These are phyloP conservation scores for Alternaria triticimaculans DNA, from an alignment of 2,329 filamentous ascomycete species.

Conservation along the genomic window DNA sequence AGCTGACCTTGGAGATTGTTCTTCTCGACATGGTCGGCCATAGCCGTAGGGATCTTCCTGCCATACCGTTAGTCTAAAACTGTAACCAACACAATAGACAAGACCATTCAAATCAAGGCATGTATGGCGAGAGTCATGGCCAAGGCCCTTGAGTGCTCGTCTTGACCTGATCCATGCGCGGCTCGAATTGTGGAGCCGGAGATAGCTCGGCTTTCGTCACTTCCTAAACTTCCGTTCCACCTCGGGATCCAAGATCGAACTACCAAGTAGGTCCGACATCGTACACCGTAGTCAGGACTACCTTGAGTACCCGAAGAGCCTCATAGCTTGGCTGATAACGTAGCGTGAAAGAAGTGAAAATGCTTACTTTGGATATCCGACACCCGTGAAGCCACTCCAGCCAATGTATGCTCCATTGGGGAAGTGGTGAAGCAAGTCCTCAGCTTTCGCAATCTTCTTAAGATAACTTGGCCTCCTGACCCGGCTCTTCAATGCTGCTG, in stretches of 20 bases:
- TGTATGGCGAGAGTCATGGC: conserved; percentile 8
- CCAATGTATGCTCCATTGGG: conserved; percentile 86
- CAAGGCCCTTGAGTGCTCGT: background rate
- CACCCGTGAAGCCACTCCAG: conserved; percentile 90
- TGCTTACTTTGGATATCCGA: conserved; percentile 83
- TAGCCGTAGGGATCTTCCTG: conserved; percentile 81
- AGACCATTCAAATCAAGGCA: background rate
- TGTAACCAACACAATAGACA: background rate
- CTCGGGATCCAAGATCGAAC: conserved; percentile 26
- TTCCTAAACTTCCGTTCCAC: conserved; percentile 36
- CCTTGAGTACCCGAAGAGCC: background rate
- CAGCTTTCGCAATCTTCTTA: conserved; percentile 77
- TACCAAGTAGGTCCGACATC: conserved; percentile 9
- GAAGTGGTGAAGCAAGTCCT: conserved; percentile 81
- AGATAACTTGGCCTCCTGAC: conserved; percentile 78
- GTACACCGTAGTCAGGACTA: background rate
- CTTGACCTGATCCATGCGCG: conserved; percentile 15
- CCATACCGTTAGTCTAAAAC: conserved; percentile 4
- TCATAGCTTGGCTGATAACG: background rate
- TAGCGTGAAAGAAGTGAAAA: background rate
- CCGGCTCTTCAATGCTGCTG: conserved; percentile 76
- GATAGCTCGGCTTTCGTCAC: conserved; percentile 30
- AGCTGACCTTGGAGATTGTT: conserved; percentile 84
- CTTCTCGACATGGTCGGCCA: conserved; percentile 88
- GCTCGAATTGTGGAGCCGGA: conserved; percentile 24